Conservation (phyloP, 495 filamentous ascomycete genomes). For the Aspergillus conjunctus region DNA sequence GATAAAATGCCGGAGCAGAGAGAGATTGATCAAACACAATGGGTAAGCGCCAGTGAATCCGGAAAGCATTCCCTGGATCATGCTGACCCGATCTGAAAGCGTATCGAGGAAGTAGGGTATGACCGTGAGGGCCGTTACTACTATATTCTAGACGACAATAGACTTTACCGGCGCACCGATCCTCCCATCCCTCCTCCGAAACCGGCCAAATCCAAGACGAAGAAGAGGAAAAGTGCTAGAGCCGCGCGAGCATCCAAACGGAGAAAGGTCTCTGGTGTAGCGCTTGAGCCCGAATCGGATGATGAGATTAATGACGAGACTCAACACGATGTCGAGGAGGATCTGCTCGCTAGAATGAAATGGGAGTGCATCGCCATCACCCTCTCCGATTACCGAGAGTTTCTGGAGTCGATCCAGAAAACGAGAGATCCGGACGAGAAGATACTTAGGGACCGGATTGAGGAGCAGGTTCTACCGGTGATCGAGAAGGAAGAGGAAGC, state of each 20-base stretch:
- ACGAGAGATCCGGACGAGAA: slow-evolving; percentile 83
- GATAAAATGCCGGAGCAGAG: slow-evolving; percentile 83
- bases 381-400: slow-evolving; percentile 71
- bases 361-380: slow-evolving; percentile 93
- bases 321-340: slow-evolving; percentile 38
- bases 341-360: slow-evolving; percentile 61
- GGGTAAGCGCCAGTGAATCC: slow-evolving; percentile 61
- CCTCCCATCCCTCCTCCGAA: slow-evolving; percentile 58
- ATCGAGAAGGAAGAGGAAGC: slow-evolving; percentile 81
- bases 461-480: slow-evolving; percentile 76
- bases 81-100: slow-evolving; percentile 50
- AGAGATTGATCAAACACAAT: slow-evolving; percentile 77
- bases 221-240: slow-evolving; percentile 74
- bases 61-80: background rate
- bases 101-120: slow-evolving; percentile 89
- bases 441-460: slow-evolving; percentile 64
- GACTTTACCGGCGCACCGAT: slow-evolving; percentile 83
- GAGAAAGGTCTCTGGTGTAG: slow-evolving; percentile 58
- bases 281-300: slow-evolving; percentile 53
- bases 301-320: slow-evolving; percentile 50
- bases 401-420: slow-evolving; percentile 69
- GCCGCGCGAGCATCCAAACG: slow-evolving; percentile 72
- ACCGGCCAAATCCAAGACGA: slow-evolving; percentile 70
- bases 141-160: slow-evolving; percentile 91
- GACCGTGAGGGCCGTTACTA: slow-evolving; percentile 82